phyloP scores from a whole-genome alignment of 1,139 yeast species.

The Yamadazyma diospyri region DNA sequence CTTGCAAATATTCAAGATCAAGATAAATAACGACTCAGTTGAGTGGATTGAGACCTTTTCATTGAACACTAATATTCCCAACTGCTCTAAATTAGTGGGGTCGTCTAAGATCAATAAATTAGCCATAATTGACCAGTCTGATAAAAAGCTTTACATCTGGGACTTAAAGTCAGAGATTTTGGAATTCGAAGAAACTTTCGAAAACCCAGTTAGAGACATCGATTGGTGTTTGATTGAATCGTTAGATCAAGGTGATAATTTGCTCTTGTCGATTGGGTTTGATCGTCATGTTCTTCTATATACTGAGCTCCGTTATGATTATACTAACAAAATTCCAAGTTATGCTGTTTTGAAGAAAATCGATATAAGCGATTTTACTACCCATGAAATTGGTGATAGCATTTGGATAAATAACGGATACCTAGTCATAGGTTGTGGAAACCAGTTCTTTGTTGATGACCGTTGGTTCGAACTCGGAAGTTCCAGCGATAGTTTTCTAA shows the following conservation, averaged over 20 bases:
- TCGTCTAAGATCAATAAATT: slow-evolving; percentile 67
- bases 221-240: slow-evolving; percentile 78
- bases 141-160: slow-evolving; percentile 64
- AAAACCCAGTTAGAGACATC: slow-evolving; percentile 51
- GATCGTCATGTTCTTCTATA: slow-evolving; percentile 58
- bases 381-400: slow-evolving; percentile 84
- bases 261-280: slow-evolving; percentile 80
- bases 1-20: slow-evolving; percentile 39
- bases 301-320: slow-evolving; percentile 83
- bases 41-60: slow-evolving; percentile 50
- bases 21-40: slow-evolving; percentile 16
- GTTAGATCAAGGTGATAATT: slow-evolving; percentile 43
- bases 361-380: slow-evolving; percentile 66
- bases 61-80: slow-evolving; percentile 53
- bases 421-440: slow-evolving; percentile 83
- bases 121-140: slow-evolving; percentile 60
- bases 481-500: slow-evolving; percentile 23
- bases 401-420: slow-evolving; percentile 80
- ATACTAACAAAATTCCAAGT: slow-evolving; percentile 74
- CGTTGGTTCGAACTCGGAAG: slow-evolving; percentile 44
- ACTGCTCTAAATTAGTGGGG: slow-evolving; percentile 59
- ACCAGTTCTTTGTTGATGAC: slow-evolving; percentile 82
- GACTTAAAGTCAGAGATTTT: slow-evolving; percentile 64
- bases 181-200: slow-evolving; percentile 54
- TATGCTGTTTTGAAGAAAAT: slow-evolving; percentile 74